phyloP scores from a whole-genome alignment of 352 stramenopile species.

The Phytopythium helicoides region DNA sequence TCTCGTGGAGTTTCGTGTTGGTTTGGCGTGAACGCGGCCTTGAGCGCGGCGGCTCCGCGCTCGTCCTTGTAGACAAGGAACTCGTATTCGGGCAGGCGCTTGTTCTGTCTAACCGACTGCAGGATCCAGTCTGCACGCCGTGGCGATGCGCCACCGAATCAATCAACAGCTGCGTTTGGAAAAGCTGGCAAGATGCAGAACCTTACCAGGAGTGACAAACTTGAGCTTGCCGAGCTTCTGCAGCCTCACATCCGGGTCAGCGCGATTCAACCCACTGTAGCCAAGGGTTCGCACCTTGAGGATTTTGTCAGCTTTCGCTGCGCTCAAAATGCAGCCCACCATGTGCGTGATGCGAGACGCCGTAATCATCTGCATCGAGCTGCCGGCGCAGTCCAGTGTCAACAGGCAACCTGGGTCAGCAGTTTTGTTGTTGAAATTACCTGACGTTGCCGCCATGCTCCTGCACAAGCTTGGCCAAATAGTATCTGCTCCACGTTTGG shows the following conservation, averaged over 20 bases:
- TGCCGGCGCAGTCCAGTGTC: neutral
- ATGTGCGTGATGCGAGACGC: conserved; percentile 76
- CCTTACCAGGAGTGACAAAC: conserved; percentile 62
- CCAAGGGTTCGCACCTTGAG: conserved; percentile 46
- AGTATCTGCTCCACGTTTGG: conserved; percentile 49
- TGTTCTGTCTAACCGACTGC: conserved; percentile 64
- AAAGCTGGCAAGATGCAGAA: neutral
- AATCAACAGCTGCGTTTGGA: neutral
- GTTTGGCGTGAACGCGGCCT: conserved; percentile 14
- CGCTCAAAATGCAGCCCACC: conserved; percentile 72
- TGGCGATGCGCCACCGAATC: neutral
- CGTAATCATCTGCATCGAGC: conserved; percentile 16
- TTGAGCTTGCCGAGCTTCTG: conserved; percentile 59
- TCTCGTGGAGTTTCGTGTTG: conserved; percentile 2
- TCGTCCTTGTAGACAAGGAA: conserved; percentile 75
- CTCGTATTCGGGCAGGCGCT: conserved; percentile 62
- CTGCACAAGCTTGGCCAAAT: conserved; percentile 75
- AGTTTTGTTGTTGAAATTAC: conserved; percentile 18
- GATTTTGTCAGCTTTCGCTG: conserved; percentile 68
- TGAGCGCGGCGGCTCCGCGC: conserved; percentile 9
- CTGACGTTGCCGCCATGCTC: conserved; percentile 70
- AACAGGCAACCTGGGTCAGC: neutral
- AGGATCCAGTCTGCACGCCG: conserved; percentile 70
- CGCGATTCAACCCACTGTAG: neutral
- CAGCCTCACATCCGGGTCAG: neutral